phyloP scores from a whole-genome alignment of 305 asterid genomes.

The Rubia balearica region DNA sequence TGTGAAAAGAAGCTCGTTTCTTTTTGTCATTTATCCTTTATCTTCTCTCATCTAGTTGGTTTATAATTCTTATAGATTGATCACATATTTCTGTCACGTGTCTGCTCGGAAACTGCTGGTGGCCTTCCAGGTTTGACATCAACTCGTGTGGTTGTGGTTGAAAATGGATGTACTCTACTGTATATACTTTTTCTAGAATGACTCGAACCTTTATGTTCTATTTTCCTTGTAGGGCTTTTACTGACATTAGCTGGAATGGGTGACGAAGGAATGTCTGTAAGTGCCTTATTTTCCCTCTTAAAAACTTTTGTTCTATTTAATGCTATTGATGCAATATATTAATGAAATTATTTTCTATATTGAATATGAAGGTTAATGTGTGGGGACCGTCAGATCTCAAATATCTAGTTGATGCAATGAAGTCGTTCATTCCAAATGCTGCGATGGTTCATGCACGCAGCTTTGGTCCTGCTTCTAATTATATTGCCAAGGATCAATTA shows the following conservation, averaged over 20 bases:
- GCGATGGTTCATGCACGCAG: conserved; percentile 74
- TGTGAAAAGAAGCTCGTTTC: neutral
- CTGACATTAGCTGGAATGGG: conserved; percentile 84
- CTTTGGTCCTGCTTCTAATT: conserved; percentile 56
- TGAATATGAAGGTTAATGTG: conserved; percentile 56
- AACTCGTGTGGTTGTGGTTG: neutral
- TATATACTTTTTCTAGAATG: neutral
- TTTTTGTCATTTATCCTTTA: neutral
- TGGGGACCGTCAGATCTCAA: conserved; percentile 93
- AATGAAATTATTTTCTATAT: neutral
- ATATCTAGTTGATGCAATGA: conserved; percentile 80
- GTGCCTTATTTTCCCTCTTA: conserved; percentile 20
- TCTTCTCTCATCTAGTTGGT: conserved; percentile 7
- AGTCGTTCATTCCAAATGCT: conserved; percentile 72
- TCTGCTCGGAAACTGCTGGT: conserved; percentile 96
- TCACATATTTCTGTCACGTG: conserved; percentile 95
- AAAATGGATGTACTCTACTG: neutral
- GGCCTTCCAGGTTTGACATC: conserved; percentile 80
- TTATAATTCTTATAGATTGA: conserved; percentile 58
- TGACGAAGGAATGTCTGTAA: conserved; percentile 76
- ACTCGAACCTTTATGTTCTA: conserved; percentile 5
- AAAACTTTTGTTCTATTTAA: neutral
- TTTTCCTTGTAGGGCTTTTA: conserved; percentile 57
- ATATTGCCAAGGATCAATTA: conserved; percentile 22
- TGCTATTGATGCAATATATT: conserved; percentile 12